Base-by-base conservation (phyloP, 2,329 filamentous ascomycete species). In the Trichoderma sp. region DNA sequence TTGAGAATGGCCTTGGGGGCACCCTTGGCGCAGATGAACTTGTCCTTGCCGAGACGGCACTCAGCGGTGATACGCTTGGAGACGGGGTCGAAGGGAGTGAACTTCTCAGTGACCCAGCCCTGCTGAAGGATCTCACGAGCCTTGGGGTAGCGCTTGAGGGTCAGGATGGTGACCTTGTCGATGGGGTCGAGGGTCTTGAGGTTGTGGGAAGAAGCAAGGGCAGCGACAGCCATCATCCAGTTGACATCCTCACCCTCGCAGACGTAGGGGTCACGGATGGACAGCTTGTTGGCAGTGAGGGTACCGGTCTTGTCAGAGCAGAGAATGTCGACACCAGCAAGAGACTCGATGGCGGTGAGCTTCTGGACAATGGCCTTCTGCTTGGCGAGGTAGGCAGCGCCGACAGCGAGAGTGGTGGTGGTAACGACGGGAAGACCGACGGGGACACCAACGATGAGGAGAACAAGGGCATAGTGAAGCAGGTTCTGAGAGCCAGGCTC, bases 161-260 rank as follows among this genome's bases (percentile, higher is more conserved):
- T 90, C 88, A 97, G 97, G 80, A 97, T 89, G 89, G 97, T 97
- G 83, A 94, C 95, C 89, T 96, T 97, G 90, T 97, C 95, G 80
- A 97, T 97, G 80, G 95, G 94, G 83, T 97, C 95, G 78, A 97
- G 95, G 88, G 94, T 95, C 89, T 97, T 97, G 90, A 95, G 96
- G 91, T 97, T 97, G 87, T 94, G 93, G 79, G 93, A 96, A 78
- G 95, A 94, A 81, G 95, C 95, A 81, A 97, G 87, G 85, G 94
- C 97, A 81, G 95, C 95, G 86, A 94, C 97, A 79, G 97, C 89
- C 94, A 97, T 97, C 78, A 97, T 92, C 81, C 97, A 94, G 85
- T 97, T 93, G 50, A 93, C 90, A 79, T 95, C 93, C 76, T 97
- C 93, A 82, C 95, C 95, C 77, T 90, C 88, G 77, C 96, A 93